Conservation (phyloP, 352 stramenopile species). For the Phytopythium cucurbitacearum region DNA sequence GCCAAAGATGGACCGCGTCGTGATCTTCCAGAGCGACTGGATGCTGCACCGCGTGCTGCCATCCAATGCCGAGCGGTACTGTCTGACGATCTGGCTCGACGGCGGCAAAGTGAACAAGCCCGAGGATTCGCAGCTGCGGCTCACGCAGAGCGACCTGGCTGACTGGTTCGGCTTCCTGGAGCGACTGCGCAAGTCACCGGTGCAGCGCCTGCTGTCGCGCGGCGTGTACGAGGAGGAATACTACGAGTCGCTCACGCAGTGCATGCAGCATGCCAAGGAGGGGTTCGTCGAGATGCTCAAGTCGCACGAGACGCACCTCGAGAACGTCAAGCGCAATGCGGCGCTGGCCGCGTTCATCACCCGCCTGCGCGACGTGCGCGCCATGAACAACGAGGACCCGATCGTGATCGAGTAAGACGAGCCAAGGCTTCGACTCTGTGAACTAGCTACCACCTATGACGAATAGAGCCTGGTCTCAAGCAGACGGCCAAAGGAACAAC, state of each 20-base stretch:
- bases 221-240: constrained; percentile 77
- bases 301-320: constrained; percentile 61
- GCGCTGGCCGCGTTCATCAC: constrained; percentile 45
- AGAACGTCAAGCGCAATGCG: constrained; percentile 38
- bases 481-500: no score
- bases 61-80: constrained; percentile 45
- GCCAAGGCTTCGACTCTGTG: no score
- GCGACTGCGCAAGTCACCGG: constrained; percentile 44
- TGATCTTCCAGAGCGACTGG: constrained; percentile 68
- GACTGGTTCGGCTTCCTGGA: constrained; percentile 67
- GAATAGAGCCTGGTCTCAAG: no score
- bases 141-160: constrained; percentile 53
- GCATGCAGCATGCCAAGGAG: constrained; percentile 50
- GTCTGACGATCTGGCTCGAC: constrained; percentile 68
- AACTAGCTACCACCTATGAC: no score
- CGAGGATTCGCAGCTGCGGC: constrained; percentile 57
- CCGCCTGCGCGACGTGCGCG: constrained; percentile 39
- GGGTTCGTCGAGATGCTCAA: constrained; percentile 58
- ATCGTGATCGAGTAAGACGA: constrained; percentile 20
- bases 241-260: constrained; percentile 63
- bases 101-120: constrained; percentile 39
- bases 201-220: constrained; percentile 70
- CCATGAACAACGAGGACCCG: constrained; percentile 33
- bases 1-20: constrained; percentile 67
- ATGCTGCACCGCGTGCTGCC: constrained; percentile 71